phyloP scores from a whole-genome alignment of 768 basidiomycete species.

The Gymnopilus dilepis region DNA sequence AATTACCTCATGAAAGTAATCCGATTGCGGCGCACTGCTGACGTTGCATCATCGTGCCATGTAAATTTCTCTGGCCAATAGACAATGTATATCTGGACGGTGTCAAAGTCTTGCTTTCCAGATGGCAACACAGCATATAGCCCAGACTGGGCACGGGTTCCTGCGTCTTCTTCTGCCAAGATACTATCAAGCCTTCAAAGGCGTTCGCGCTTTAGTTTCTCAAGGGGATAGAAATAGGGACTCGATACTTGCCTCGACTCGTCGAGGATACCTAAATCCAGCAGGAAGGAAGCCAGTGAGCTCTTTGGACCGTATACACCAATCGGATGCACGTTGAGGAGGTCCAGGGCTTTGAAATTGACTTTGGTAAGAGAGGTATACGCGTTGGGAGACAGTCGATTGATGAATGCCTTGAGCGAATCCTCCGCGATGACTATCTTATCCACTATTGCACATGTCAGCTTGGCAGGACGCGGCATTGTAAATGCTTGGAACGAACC shows the following conservation, averaged over 20 bases:
- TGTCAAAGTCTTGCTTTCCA: too few relatives aligned
- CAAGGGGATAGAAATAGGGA: too few relatives aligned
- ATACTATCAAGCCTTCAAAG: too few relatives aligned
- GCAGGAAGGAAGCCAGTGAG: constrained; percentile 53
- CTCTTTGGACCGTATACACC: constrained; percentile 63
- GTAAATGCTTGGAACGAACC: constrained; percentile 38
- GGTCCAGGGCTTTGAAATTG: constrained; percentile 58
- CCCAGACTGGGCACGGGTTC: too few relatives aligned
- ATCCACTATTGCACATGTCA: constrained; percentile 46
- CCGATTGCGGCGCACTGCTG: constrained; percentile 54
- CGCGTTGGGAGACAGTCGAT: constrained; percentile 47
- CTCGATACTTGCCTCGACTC: too few relatives aligned
- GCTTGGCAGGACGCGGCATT: not conserved
- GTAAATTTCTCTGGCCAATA: constrained; percentile 68
- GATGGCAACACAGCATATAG: too few relatives aligned
- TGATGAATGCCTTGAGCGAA: constrained; percentile 53
- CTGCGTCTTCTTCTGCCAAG: too few relatives aligned
- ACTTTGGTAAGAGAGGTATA: constrained; percentile 60
- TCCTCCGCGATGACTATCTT: constrained; percentile 63
- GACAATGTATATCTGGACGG: constrained; percentile 37
- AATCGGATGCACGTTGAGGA: constrained; percentile 48
- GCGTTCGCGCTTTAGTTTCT: too few relatives aligned
- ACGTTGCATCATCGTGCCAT: constrained; percentile 55
- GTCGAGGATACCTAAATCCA: constrained; percentile 28
- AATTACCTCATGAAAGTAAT: constrained; percentile 66